These are phyloP conservation scores for Bacterosira constricta DNA, from an alignment of 108 stramenopile genomes.

Conservation along the genomic window DNA sequence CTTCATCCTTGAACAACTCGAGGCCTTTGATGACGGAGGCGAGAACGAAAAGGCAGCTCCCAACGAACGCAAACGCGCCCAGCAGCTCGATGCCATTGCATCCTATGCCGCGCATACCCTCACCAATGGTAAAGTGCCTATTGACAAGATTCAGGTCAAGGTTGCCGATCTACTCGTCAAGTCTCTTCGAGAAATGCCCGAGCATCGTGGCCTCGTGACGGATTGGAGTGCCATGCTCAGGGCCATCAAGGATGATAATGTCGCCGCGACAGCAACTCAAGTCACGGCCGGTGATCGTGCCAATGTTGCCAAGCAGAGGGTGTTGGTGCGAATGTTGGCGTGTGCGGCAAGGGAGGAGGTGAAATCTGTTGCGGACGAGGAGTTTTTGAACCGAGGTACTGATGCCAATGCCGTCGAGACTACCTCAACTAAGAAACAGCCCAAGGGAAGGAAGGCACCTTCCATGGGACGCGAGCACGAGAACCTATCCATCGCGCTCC, in stretches of 20 bases:
- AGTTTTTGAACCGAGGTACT: conserved; percentile 36
- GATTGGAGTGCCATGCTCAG: conserved; percentile 81
- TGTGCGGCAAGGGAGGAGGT: conserved; percentile 69
- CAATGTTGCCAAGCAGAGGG: conserved; percentile 72
- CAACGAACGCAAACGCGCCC: conserved; percentile 52
- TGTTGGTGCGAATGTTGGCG: conserved; percentile 76
- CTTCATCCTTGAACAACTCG: conserved; percentile 86
- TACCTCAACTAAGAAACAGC: conserved; percentile 16
- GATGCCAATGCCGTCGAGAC: conserved; percentile 29
- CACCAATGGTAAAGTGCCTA: conserved; percentile 61
- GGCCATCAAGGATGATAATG: conserved; percentile 68
- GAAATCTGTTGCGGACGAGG: conserved; percentile 42
- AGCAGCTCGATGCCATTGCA: conserved; percentile 63
- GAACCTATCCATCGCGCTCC: conserved; percentile 64
- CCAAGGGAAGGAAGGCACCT: conserved; percentile 5
- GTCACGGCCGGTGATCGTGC: conserved; percentile 43
- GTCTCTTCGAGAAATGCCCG: conserved; percentile 72
- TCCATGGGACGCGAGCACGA: conserved; percentile 49
- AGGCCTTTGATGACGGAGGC: conserved; percentile 76
- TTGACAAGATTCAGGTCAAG: conserved; percentile 70
- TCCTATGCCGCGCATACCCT: conserved; percentile 66
- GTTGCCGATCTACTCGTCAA: conserved; percentile 72
- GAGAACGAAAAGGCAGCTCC: conserved; percentile 43
- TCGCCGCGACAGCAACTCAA: conserved; percentile 35
- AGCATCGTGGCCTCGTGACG: conserved; percentile 62